phyloP scores from a whole-genome alignment of 2,329 filamentous ascomycete genomes.

The Didymella arachidicola region DNA sequence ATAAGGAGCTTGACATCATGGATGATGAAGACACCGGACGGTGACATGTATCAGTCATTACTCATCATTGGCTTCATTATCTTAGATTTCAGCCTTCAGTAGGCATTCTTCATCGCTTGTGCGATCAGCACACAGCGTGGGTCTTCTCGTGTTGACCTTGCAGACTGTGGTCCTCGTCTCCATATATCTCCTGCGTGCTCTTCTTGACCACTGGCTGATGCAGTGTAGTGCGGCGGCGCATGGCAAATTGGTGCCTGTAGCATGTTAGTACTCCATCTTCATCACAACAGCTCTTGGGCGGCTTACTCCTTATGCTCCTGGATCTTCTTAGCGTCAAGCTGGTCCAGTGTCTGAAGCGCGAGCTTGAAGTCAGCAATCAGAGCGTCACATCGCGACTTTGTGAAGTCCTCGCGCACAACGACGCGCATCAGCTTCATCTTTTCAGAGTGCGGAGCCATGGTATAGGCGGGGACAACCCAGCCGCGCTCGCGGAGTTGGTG shows the following conservation, averaged over 20 bases:
- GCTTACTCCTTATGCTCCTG: slow-evolving; percentile 71
- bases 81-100: neutral
- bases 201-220: slow-evolving; percentile 42
- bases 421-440: slow-evolving; percentile 89
- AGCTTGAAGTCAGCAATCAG: slow-evolving; percentile 81
- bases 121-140: slow-evolving; percentile 75
- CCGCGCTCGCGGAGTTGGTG: slow-evolving; percentile 85
- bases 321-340: slow-evolving; percentile 76
- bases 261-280: neutral
- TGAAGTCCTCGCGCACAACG: slow-evolving; percentile 93
- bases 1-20: too few relatives aligned
- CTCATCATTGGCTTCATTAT: neutral
- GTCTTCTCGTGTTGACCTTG: slow-evolving; percentile 93
- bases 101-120: too few relatives aligned
- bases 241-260: slow-evolving; percentile 23
- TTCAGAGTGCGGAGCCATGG: slow-evolving; percentile 89
- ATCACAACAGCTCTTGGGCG: neutral
- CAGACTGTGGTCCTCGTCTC: slow-evolving; percentile 88
- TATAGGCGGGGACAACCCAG: slow-evolving; percentile 96
- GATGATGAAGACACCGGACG: neutral
- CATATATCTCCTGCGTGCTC: slow-evolving; percentile 56
- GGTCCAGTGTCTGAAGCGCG: slow-evolving; percentile 72
- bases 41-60: neutral
- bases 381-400: slow-evolving; percentile 78
- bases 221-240: slow-evolving; percentile 41